Base-by-base conservation (phyloP, 2,329 filamentous ascomycete species). In the Ophiostoma sp. region DNA sequence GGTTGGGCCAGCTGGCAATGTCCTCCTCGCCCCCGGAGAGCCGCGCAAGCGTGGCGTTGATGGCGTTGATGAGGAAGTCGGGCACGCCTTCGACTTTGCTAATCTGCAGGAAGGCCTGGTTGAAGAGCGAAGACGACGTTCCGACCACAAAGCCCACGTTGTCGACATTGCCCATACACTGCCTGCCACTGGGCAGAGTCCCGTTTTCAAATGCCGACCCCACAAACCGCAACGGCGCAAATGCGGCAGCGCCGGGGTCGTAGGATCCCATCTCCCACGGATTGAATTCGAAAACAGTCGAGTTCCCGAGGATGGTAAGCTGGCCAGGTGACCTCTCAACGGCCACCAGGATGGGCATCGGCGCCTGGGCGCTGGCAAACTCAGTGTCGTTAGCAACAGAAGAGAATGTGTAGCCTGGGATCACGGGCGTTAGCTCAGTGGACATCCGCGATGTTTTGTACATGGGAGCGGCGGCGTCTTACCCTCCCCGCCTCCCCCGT, bases 1-100 rank as follows among this genome's bases (percentile, higher is more conserved):
- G 55, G 55, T 59, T 59, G 55, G 55, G 55, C 55, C 55, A 59
- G 22, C 55, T 59, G 55, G 55, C 55, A 59, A 31, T 59, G 55
- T 59, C 55, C 28, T 28, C 55, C 55, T 59, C 55, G 55, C 55
- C 55, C 22, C 2, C 55, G 28, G 55, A 59, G 22, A 59, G 2
- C 55, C 4, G 6, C 28, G 55, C 55, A 4, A 59, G 55, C 55
- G 55, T 59, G 55, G 55, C 55, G 25, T 59, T 59, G 55, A 59
- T 59, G 55, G 25, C 55, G 2, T 31, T 12, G 22, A 59, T 12
- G 7, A 59, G 12, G 15, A 59, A 31, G 55, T 59, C 25, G 55
- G 55, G 55, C 22, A 31, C 55, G 55, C 55, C 55, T 8, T 59
- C 55, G 55, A 59, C 55, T 17, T 59, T 31, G 55, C 55, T 17